Conservation (phyloP, 805 yeast genomes). For the Saccharomycopsis synnaedendra region DNA sequence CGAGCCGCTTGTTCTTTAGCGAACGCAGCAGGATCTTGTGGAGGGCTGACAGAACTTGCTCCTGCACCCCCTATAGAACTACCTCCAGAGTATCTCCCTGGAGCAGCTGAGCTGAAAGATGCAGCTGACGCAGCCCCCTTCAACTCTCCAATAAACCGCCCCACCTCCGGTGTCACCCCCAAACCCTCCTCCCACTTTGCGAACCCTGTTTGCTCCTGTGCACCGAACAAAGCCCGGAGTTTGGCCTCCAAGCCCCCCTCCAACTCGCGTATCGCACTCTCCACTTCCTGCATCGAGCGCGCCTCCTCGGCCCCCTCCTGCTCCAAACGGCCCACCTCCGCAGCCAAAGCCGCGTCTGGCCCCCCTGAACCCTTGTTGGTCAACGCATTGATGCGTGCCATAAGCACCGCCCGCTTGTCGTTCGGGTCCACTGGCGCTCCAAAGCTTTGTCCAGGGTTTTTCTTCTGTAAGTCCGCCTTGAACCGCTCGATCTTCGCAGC, state of each 20-base stretch:
- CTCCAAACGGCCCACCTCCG: slow-evolving; percentile 29
- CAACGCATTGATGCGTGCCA: slow-evolving; percentile 84
- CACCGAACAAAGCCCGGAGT: slow-evolving; percentile 22
- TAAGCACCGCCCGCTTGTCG: slow-evolving; percentile 70
- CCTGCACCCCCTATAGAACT: slow-evolving; percentile 6
- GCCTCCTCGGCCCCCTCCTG: slow-evolving; percentile 25
- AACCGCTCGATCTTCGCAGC: slow-evolving; percentile 53
- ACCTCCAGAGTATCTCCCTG: slow-evolving; percentile 3
- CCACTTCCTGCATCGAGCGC: slow-evolving; percentile 56
- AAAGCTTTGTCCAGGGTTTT: slow-evolving; percentile 57
- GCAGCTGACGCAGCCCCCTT: slow-evolving; percentile 20
- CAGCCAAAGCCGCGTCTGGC: slow-evolving; percentile 26
- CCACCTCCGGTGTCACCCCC: slow-evolving; percentile 62
- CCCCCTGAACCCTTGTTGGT: slow-evolving; percentile 53
- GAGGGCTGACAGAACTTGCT: slow-evolving; percentile 19
- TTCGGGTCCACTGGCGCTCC: slow-evolving; percentile 67
- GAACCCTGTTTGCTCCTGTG: slow-evolving; percentile 37
- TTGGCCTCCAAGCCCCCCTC: slow-evolving; percentile 28
- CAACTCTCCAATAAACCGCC: slow-evolving; percentile 47
- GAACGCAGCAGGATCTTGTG: slow-evolving; percentile 66
- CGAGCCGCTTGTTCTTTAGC: slow-evolving; percentile 73
- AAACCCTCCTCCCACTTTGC: slow-evolving; percentile 75
- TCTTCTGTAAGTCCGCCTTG: slow-evolving; percentile 41
- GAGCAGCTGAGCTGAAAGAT: slow-evolving; percentile 17
- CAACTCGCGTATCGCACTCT: slow-evolving; percentile 54